These are phyloP conservation scores for Cutaneotrichosporon sp. DNA, from an alignment of 1,284 basidiomycete genomes.

Conservation along the genomic window DNA sequence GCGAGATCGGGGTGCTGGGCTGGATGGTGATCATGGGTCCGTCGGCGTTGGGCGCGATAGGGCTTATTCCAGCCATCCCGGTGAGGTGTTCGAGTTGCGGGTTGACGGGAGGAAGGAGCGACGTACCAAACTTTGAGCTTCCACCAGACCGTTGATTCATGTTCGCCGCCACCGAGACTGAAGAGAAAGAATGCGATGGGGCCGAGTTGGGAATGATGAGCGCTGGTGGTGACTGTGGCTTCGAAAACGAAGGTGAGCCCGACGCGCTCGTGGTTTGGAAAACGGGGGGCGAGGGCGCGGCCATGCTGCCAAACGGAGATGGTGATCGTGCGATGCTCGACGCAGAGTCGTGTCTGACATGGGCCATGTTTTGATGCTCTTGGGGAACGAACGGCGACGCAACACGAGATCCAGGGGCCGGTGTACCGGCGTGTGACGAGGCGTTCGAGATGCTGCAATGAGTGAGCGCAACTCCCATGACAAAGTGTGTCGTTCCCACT, in stretches of 20 bases:
- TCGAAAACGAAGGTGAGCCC: constrained; percentile 43
- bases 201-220: constrained; percentile 47
- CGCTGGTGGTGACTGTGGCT: constrained; percentile 51
- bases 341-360: constrained; percentile 23
- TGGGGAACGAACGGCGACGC: constrained; percentile 21
- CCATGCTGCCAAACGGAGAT: constrained; percentile 30
- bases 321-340: constrained; percentile 30
- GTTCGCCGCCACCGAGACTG: not conserved
- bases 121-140: constrained; percentile 23
- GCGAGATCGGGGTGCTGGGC: constrained; percentile 53
- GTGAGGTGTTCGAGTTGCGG: constrained; percentile 44
- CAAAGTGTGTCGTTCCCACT: constrained; percentile 21
- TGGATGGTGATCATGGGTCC: constrained; percentile 54
- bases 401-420: constrained; percentile 18
- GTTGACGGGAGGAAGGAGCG: constrained; percentile 44
- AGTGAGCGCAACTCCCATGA: not conserved
- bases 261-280: constrained; percentile 27
- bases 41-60: constrained; percentile 48
- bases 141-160: not conserved
- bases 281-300: constrained; percentile 30
- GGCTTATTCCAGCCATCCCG: constrained; percentile 51
- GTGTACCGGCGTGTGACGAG: constrained; percentile 28
- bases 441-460: constrained; percentile 33
- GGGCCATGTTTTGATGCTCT: constrained; percentile 14
- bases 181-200: constrained; percentile 37